Percentiles rank a stretch among this genome's conserved stretches.
Conservation (phyloP, 169 alveolate genomes). For the Babesia ovata region DNA sequence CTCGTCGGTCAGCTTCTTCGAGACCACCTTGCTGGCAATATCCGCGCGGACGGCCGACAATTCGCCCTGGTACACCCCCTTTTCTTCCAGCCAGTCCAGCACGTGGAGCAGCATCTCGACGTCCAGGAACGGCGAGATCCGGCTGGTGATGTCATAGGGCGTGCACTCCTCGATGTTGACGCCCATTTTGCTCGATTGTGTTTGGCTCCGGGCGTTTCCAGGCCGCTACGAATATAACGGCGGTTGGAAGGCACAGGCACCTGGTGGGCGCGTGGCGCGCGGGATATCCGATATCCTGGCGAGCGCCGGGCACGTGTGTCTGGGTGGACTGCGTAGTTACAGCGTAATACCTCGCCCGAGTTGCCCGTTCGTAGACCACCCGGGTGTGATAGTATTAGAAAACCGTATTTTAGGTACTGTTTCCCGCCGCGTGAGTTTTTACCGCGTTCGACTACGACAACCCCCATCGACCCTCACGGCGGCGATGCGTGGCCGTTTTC, state of each 20-base stretch:
- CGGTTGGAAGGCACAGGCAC: not conserved
- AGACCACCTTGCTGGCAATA: constrained; percentile 26
- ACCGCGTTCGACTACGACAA: not conserved
- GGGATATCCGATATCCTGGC: not conserved
- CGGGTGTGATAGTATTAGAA: not conserved
- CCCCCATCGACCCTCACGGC: constrained; percentile 40
- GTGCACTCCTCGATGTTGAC: constrained; percentile 18
- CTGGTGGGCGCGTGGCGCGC: not conserved
- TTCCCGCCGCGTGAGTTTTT: not conserved
- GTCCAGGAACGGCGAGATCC: constrained; percentile 73
- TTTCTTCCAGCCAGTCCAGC: constrained; percentile 73
- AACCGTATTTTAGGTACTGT: too few relatives aligned
- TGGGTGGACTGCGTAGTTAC: not conserved
- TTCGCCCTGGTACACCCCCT: constrained; percentile 55
- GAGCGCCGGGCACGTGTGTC: constrained; percentile 3
- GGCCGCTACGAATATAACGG: not conserved
- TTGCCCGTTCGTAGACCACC: not conserved
- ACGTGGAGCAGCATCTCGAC: constrained; percentile 75
- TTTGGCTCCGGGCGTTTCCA: not conserved
- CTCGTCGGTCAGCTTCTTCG: constrained; percentile 59
- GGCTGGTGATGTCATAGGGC: constrained; percentile 60
- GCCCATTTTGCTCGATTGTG: constrained; percentile 4
- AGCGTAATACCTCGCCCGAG: constrained; percentile 5
- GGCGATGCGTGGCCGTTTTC: not conserved
- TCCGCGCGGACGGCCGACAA: constrained; percentile 37